Percentiles rank a stretch among this genome's conserved stretches.
These are phyloP conservation scores for Alternaria novae-zelandiae DNA, from an alignment of 2,329 filamentous ascomycete genomes.

Conservation along the genomic window DNA sequence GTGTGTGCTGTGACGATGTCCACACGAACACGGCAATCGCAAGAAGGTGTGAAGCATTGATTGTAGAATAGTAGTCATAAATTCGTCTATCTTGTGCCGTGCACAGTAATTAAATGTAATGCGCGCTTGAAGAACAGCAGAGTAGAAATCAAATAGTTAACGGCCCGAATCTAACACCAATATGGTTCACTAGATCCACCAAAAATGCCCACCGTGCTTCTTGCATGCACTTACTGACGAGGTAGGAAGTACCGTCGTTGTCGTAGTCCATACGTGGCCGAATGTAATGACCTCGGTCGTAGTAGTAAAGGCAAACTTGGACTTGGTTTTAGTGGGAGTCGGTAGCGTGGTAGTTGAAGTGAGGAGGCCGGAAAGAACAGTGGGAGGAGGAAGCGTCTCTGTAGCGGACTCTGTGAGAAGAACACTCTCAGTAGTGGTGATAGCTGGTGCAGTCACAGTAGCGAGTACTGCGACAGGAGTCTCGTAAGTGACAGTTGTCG, in stretches of 20 bases:
- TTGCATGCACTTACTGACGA: conserved; percentile 45
- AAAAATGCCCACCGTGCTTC: conserved; percentile 40
- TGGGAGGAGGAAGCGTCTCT: conserved; percentile 43
- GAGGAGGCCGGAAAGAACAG: conserved; percentile 43
- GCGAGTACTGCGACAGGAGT: conserved; percentile 39
- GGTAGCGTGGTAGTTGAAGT: conserved; percentile 45
- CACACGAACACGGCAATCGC: neutral
- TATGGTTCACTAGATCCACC: neutral
- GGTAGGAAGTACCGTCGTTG: conserved; percentile 45
- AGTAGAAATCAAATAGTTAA: neutral
- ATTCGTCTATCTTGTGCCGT: neutral
- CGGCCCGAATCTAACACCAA: neutral
- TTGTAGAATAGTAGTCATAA: neutral
- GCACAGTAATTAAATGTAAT: neutral
- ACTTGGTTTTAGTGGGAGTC: conserved; percentile 43
- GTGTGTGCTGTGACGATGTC: neutral
- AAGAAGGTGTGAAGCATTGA: neutral
- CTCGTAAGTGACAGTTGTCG: conserved; percentile 39
- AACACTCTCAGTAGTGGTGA: conserved; percentile 38
- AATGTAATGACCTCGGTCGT: conserved; percentile 46
- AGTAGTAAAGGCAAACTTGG: conserved; percentile 33
- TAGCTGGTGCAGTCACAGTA: conserved; percentile 36
- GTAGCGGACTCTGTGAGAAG: conserved; percentile 32
- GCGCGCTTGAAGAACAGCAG: neutral
- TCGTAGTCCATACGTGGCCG: conserved; percentile 42